Percentiles rank a stretch among this genome's conserved stretches.
Conservation (phyloP, 768 basidiomycete species). For the Pholiota molesta region DNA sequence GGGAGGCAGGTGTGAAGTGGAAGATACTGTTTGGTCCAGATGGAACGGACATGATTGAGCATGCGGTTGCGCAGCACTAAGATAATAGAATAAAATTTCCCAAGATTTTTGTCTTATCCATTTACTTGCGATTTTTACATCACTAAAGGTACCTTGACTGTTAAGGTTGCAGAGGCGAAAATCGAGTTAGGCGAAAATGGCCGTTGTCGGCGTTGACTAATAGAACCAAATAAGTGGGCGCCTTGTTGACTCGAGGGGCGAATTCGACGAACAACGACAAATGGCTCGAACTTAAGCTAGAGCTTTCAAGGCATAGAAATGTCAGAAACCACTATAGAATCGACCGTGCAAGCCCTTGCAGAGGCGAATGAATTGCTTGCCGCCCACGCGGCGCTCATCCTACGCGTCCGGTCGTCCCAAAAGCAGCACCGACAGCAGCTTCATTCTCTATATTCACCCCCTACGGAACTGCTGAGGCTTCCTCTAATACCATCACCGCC, state of each 20-base stretch:
- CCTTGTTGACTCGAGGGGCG: neutral
- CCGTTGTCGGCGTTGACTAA: neutral
- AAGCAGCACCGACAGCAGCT: constrained; percentile 59
- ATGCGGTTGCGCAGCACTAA: neutral
- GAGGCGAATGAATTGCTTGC: constrained; percentile 70
- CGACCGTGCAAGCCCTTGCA: constrained; percentile 54
- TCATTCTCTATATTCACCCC: constrained; percentile 55
- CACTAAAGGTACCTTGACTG: too few relatives aligned
- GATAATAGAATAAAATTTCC: neutral
- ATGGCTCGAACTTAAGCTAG: neutral
- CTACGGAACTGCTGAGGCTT: constrained; percentile 54
- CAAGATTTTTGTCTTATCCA: too few relatives aligned
- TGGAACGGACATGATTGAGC: neutral
- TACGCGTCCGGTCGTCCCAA: constrained; percentile 58
- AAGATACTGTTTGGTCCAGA: neutral
- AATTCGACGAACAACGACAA: neutral
- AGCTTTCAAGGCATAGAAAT: neutral
- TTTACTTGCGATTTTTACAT: too few relatives aligned
- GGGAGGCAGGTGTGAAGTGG: neutral
- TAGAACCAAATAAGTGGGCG: neutral
- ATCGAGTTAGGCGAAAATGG: too few relatives aligned
- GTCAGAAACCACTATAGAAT: constrained; percentile 18
- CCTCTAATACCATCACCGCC: constrained; percentile 63
- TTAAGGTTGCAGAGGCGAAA: too few relatives aligned
- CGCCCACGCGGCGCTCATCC: constrained; percentile 60